Percentiles rank a stretch among this genome's conserved stretches.
phyloP scores from a whole-genome alignment of 495 filamentous ascomycete species.

The Parathielavia hyrcaniae region DNA sequence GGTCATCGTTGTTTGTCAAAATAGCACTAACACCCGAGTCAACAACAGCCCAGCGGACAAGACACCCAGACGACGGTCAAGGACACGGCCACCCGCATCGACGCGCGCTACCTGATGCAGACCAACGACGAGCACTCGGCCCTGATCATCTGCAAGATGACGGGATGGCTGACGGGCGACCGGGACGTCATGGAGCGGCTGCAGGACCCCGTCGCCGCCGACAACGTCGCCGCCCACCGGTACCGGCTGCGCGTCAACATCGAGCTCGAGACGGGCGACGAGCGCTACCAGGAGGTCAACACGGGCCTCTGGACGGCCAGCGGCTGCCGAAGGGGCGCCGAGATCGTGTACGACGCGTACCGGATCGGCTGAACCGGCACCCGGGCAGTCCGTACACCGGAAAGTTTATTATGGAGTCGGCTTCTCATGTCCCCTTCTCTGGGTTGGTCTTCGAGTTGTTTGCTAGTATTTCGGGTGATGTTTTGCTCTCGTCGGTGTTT shows the following conservation, averaged over 20 bases:
- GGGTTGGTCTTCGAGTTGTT: no score
- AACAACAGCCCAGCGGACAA: slow-evolving; percentile 25
- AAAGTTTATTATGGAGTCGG: no score
- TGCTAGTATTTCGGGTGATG: no score
- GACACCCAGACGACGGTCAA: slow-evolving; percentile 26
- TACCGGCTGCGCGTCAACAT: slow-evolving; percentile 30
- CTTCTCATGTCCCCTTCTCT: no score
- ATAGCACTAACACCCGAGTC: background rate
- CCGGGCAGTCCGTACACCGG: background rate
- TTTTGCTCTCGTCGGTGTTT: no score
- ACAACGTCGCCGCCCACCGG: slow-evolving; percentile 26
- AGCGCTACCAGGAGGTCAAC: slow-evolving; percentile 26
- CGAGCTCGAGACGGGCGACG: slow-evolving; percentile 31
- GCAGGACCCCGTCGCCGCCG: slow-evolving; percentile 28
- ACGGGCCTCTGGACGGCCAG: slow-evolving; percentile 26
- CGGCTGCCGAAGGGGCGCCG: slow-evolving; percentile 29
- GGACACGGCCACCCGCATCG: slow-evolving; percentile 26
- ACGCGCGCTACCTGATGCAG: slow-evolving; percentile 29
- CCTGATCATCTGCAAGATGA: slow-evolving; percentile 27
- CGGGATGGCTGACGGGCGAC: slow-evolving; percentile 31
- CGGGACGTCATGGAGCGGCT: slow-evolving; percentile 31
- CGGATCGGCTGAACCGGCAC: slow-evolving; percentile 20
- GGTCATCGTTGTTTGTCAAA: background rate
- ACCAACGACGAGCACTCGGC: slow-evolving; percentile 31
- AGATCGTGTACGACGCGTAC: slow-evolving; percentile 34